These are phyloP conservation scores for Penicillium sp. DNA, from an alignment of 2,329 filamentous ascomycete species.

Conservation along the genomic window DNA sequence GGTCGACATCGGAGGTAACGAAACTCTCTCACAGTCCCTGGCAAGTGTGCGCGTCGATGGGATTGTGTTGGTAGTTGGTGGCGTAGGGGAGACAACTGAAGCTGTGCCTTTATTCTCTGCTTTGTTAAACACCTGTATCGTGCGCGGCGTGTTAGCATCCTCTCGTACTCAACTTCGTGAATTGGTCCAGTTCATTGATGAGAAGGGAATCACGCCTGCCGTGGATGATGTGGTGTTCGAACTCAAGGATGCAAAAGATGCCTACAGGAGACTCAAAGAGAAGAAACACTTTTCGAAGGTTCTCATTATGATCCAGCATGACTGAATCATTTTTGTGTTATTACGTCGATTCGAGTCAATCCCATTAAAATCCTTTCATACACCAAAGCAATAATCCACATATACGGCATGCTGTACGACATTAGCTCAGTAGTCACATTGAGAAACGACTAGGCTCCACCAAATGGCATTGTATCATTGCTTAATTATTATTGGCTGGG, in stretches of 20 bases:
- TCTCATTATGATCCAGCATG: too few relatives aligned
- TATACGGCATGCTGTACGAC: too few relatives aligned
- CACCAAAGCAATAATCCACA: too few relatives aligned
- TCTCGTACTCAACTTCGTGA: slow-evolving; percentile 34
- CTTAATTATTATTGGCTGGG: too few relatives aligned
- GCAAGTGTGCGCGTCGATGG: slow-evolving; percentile 2
- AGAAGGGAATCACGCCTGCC: slow-evolving; percentile 35
- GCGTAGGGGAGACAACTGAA: background rate
- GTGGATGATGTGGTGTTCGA: slow-evolving; percentile 38
- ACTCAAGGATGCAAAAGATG: slow-evolving; percentile 36
- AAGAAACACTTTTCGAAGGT: slow-evolving; percentile 46
- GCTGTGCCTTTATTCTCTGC: slow-evolving; percentile 16
- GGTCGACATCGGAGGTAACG: background rate
- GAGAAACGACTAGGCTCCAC: too few relatives aligned
- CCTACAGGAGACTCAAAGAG: slow-evolving; percentile 36
- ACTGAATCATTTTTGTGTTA: too few relatives aligned
- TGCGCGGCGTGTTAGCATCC: slow-evolving; percentile 35
- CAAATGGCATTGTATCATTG: too few relatives aligned
- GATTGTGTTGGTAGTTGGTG: background rate
- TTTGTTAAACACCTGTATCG: slow-evolving; percentile 31
- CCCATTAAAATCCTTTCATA: too few relatives aligned
- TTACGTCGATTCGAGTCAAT: too few relatives aligned
- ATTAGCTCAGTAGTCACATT: too few relatives aligned
- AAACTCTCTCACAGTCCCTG: background rate
- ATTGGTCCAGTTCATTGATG: slow-evolving; percentile 37